phyloP scores from a whole-genome alignment of 179 eudicot species.

The Vitellaria paradoxa region DNA sequence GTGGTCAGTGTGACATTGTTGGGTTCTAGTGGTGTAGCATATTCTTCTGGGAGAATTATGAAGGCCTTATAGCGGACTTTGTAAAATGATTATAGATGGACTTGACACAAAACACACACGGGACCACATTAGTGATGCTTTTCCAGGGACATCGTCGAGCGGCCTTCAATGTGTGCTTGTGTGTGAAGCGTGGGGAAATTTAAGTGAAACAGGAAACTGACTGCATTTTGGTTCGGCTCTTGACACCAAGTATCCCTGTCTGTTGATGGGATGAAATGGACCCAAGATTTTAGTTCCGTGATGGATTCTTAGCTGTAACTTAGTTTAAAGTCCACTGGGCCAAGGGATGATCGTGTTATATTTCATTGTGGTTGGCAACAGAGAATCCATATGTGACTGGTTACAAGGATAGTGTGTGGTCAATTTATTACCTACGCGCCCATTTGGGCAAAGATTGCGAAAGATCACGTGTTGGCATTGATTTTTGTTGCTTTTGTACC shows the following conservation, averaged over 20 bases:
- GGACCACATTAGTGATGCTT: not conserved
- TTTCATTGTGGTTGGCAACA: not conserved
- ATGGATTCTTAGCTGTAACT: not conserved
- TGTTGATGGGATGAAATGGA: not conserved
- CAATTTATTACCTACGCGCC: not conserved
- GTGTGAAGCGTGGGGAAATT: not conserved
- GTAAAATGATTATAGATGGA: not conserved
- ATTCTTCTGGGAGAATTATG: not conserved
- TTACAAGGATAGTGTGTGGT: not conserved
- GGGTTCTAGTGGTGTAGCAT: slow-evolving; percentile 6
- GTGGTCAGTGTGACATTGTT: slow-evolving; percentile 9
- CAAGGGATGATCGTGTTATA: not conserved
- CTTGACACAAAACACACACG: not conserved
- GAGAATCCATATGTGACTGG: not conserved
- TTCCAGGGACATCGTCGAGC: too few species aligned
- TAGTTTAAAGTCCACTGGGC: not conserved
- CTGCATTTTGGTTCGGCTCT: not conserved
- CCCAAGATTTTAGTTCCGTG: not conserved
- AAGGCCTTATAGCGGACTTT: slow-evolving; percentile 1
- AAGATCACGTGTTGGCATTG: not conserved
- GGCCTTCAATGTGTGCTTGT: not conserved
- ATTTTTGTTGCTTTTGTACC: not conserved
- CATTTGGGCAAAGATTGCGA: not conserved
- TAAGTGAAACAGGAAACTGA: not conserved
- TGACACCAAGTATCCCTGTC: not conserved